Evolutionary conservation across 345 rosid genomes (phyloP).

Genomic region (Xanthoceras sorbifolium): DNA sequence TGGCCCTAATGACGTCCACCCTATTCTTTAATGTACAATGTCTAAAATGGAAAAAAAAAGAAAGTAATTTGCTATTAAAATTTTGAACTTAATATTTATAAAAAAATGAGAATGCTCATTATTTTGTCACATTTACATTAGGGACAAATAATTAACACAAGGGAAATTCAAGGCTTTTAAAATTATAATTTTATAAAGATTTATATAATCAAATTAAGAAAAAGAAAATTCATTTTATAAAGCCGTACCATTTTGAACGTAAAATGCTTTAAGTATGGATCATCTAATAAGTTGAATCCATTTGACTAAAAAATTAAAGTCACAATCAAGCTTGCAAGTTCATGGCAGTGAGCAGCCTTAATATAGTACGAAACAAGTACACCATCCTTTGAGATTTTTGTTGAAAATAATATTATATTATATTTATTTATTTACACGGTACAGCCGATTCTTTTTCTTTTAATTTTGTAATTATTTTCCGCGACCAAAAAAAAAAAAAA

Average conservation of each 20-base stretch:
- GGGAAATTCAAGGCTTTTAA: too few relatives aligned
- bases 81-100: too few relatives aligned
- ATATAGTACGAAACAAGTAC: constrained; percentile 13
- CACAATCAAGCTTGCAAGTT: constrained; percentile 1
- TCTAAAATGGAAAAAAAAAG: background rate
- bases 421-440: background rate
- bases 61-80: background rate
- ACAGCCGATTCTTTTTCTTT: background rate
- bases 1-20: background rate
- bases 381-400: background rate
- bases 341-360: background rate
- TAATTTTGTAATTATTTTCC: background rate
- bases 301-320: background rate
- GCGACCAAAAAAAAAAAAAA: background rate
- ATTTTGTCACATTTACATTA: background rate
- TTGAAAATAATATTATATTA: background rate
- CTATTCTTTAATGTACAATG: background rate
- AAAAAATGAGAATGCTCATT: too few relatives aligned
- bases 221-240: too few relatives aligned
- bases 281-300: background rate
- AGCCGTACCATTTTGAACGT: background rate
- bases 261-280: background rate
- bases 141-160: background rate
- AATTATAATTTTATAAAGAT: too few relatives aligned
- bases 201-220: too few relatives aligned